Evolutionary conservation across 805 yeast species (phyloP).

Genomic region (Starmerella sirachaensis): DNA sequence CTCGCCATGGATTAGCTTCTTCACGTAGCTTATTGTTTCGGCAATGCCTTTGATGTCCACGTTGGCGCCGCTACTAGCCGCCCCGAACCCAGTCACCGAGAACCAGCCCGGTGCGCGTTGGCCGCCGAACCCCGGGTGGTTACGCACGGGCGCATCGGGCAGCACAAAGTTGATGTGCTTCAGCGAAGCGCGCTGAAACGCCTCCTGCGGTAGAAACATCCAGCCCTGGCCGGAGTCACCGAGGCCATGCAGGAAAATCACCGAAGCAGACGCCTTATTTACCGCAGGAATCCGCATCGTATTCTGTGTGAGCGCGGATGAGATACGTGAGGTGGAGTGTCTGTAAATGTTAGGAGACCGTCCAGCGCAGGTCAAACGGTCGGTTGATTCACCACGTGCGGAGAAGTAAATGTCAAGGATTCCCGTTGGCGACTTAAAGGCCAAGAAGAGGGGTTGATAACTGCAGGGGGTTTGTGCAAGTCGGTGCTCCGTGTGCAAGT

Average conservation of each 20-base stretch:
- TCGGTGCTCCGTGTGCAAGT: no score
- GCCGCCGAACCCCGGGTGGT: conserved; percentile 53
- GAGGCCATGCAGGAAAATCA: conserved; percentile 76
- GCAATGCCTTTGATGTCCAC: conserved; percentile 32
- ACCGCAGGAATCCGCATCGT: conserved; percentile 34
- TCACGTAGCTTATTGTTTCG: conserved; percentile 25
- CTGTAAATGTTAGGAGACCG: no score
- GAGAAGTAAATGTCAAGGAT: no score
- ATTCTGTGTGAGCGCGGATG: no score
- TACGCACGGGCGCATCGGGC: conserved; percentile 75
- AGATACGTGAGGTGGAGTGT: no score
- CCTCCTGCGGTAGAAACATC: conserved; percentile 63
- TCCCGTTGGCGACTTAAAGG: no score
- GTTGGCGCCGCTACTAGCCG: conserved; percentile 4
- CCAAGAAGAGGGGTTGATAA: no score
- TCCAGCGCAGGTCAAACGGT: no score
- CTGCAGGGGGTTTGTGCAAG: no score
- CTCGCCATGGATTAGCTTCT: conserved; percentile 27
- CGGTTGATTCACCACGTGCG: no score
- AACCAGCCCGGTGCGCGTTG: conserved; percentile 75
- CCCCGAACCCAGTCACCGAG: conserved; percentile 40
- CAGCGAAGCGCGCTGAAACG: conserved; percentile 35
- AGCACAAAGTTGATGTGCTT: conserved; percentile 61
- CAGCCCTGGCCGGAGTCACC: conserved; percentile 91
- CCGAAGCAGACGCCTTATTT: conserved; percentile 43